Conservation (phyloP, 2,329 filamentous ascomycete species). For the Trichoderma aggressivum region DNA sequence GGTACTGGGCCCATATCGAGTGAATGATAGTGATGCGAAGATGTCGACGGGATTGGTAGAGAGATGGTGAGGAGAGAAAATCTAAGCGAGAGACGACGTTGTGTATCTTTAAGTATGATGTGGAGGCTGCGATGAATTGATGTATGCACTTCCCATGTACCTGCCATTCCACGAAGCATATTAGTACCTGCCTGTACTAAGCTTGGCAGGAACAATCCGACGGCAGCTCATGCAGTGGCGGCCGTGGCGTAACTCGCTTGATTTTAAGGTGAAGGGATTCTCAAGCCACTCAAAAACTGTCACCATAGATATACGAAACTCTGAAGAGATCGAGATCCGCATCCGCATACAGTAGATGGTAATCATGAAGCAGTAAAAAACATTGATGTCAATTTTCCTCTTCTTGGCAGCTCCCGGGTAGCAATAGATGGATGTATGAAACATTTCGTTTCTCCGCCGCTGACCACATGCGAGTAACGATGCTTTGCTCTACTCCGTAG, state of each 20-base stretch:
- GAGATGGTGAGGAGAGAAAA: not conserved
- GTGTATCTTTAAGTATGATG: not conserved
- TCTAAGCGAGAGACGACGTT: not conserved
- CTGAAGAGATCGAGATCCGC: not conserved
- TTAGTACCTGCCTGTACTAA: no score
- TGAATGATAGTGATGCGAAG: not conserved
- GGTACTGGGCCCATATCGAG: not conserved
- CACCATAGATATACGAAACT: not conserved
- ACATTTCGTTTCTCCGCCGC: not conserved
- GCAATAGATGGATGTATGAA: not conserved
- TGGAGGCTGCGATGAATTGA: not conserved
- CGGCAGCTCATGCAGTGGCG: conserved; percentile 1
- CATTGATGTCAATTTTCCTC: not conserved
- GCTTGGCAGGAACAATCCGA: not conserved
- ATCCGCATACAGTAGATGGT: not conserved
- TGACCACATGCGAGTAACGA: not conserved
- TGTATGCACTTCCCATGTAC: not conserved
- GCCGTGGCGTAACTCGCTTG: conserved; percentile 6
- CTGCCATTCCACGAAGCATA: not conserved
- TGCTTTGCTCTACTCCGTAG: not conserved
- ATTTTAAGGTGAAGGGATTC: not conserved
- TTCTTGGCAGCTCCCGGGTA: not conserved
- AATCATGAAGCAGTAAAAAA: not conserved
- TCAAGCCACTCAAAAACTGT: not conserved
- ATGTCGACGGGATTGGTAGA: not conserved